Evolutionary conservation across 2,329 filamentous ascomycete species (phyloP), one percentile per base, ranked within the genome.

Genomic region (Fusarium kyushuense): DNA sequence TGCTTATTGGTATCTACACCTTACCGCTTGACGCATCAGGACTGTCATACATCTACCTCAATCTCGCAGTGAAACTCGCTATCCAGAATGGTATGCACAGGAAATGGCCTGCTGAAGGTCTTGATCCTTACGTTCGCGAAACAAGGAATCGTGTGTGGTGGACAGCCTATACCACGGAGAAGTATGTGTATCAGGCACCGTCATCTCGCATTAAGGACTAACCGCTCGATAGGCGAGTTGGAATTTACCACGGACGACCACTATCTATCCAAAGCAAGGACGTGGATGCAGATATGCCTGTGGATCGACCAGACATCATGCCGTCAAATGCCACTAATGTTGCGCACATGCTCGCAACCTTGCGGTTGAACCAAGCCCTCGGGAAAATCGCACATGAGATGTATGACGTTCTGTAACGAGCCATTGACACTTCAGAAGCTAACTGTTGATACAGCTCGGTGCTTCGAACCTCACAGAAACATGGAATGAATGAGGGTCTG

Each of bases 51-150:
- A 85, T 84, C 4, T 88, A 88, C 65, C 79, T 87, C 46, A 85
- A 84, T 9, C 73, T 88, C 14, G 84, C 84, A 3, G 77, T 87
- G 41, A 87, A 86, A 61, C 77, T 88, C 59, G 86, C 85, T 3
- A 86, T 88, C 16, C 85, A 87, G 63, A 88, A 88, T 69, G 86
- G 86, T 12, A 87, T 88, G 85, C 86, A 88, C 66, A 79, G 86
- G 48, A 83, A 79, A 54, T 84, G 83, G 58, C 76, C 80, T 2
- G 83, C 82, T 3, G 80, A 82, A 49, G 82, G 79, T 1, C 77
- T 86, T 13, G 82, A 84, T 30, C 76, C 81, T 13, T 78, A 79
- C 30, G 81, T 84, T 62, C 78, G 84, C 16, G 85, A 87, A 76
- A 83, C 81, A 5, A 79, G 85, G 19, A 87, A 86, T 69, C 80